A percentile compares a stretch with the other conserved stretches of the same genome.
Evolutionary conservation across 1,284 basidiomycete genomes (phyloP).

Genomic region (Ustilago sp.): DNA sequence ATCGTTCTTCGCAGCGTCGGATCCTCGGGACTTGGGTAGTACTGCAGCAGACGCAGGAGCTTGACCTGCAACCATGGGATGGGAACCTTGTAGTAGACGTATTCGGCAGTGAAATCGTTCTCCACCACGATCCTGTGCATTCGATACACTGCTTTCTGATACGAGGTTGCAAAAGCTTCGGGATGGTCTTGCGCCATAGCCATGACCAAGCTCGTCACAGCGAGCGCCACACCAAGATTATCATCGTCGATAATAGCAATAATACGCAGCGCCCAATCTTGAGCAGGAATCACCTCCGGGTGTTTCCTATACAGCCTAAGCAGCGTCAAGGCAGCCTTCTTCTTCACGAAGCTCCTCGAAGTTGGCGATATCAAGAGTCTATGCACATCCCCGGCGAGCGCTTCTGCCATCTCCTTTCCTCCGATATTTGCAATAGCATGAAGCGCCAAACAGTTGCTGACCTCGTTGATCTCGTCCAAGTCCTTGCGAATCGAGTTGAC

Average conservation of each 20-base stretch:
- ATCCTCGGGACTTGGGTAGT: conserved; percentile 94
- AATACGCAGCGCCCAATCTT: conserved; percentile 95
- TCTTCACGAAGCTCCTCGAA: conserved; percentile 94
- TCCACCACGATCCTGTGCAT: conserved; percentile 88
- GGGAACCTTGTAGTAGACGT: conserved; percentile 97
- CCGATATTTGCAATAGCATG: conserved; percentile 99
- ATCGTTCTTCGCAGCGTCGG: conserved; percentile 81
- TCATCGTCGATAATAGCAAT: conserved; percentile 93
- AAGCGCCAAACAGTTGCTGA: conserved; percentile 94
- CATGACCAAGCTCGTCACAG: conserved; percentile 92
- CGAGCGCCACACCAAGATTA: conserved; percentile 90
- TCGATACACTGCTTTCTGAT: conserved; percentile 92
- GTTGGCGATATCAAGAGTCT: conserved; percentile 94
- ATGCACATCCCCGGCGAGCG: conserved; percentile 91
- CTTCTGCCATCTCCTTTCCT: conserved; percentile 97
- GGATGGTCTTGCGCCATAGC: conserved; percentile 93
- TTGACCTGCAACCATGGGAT: conserved; percentile 99
- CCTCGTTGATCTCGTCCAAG: conserved; percentile 91
- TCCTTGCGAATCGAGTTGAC: conserved; percentile 99
- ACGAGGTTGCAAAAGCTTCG: conserved; percentile 88
- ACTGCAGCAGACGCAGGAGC: conserved; percentile 89
- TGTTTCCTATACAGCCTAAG: conserved; percentile 94
- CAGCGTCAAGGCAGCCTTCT: conserved; percentile 95
- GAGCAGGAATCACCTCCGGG: conserved; percentile 89
- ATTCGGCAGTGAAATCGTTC: conserved; percentile 84